Base-by-base conservation (phyloP, 345 rosid genomes). In the Alliaria petiolata region DNA sequence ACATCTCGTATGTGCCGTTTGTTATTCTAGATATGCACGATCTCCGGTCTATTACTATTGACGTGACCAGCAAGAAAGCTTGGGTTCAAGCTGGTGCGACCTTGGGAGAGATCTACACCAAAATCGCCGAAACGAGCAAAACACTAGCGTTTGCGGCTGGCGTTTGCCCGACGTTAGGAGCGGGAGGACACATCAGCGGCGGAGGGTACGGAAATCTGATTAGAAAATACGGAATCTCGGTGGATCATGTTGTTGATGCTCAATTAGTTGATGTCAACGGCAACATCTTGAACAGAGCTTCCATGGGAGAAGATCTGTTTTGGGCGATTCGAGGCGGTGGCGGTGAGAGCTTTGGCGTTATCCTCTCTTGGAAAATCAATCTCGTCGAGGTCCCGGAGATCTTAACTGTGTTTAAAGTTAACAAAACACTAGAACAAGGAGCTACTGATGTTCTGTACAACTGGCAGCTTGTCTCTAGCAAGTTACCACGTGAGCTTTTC, bases 271-370 rank as follows among this genome's bases (percentile, higher is more conserved):
- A 84, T 30, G 85, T 55, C 0, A 65, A 69, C 9, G 90, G 93
- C 1, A 76, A 70, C 12, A 44, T 84, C 43, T 82, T 82, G 14
- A 81, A 83, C 20, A 10, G 87, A 22, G 13, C 77, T 4, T 61
- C 80, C 9, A 82, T 80, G 81, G 86, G 89, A 15, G 80, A 82
- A 13, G 89, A 87, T 45, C 28, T 85, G 0, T 85, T 85, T 33
- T 87, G 85, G 89, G 92, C 92, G 0, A 83, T 87, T n/a, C 67
- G 81, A 0, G 92, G 90, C 0, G 88, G 90, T 5, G 92, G 86
- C 0, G 90, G 85, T 1, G 83, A 79, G 0, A 87, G 86, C 64
- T 85, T 87, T 5, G 86, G 88, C 0, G 76, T 85, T 47, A 75
- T 85, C 45, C 78, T 83, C 36, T 61, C 85, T 0, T 87, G 77